phyloP scores from a whole-genome alignment of 495 filamentous ascomycete genomes.

The Hypoxylon subgilvum region DNA sequence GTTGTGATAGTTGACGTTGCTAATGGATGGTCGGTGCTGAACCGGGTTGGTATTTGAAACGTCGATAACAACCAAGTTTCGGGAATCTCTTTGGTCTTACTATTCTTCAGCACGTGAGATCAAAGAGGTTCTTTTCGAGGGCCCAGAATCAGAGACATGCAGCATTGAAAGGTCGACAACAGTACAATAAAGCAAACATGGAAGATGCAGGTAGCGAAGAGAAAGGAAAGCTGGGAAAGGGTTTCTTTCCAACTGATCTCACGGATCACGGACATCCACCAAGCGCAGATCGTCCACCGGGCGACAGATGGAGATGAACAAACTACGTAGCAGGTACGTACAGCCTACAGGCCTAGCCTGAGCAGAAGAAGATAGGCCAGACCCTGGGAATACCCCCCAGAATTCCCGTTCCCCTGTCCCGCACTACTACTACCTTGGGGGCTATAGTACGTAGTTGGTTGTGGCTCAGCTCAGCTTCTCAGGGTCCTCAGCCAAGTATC shows the following conservation, averaged over 20 bases:
- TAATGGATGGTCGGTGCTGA: slow-evolving; percentile 10
- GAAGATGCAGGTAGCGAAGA: neutral
- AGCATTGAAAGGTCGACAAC: neutral
- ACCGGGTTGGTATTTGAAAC: slow-evolving; percentile 23
- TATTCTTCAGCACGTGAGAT: neutral
- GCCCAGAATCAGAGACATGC: neutral
- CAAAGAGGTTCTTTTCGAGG: slow-evolving; percentile 8
- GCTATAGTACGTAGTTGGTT: no score
- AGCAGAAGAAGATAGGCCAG: no score
- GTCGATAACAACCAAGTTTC: slow-evolving; percentile 25
- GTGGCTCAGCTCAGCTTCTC: no score
- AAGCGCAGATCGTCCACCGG: slow-evolving; percentile 23
- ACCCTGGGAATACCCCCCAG: no score
- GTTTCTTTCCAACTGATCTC: slow-evolving; percentile 1
- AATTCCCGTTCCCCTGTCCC: no score
- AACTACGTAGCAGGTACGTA: neutral
- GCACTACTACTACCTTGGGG: no score
- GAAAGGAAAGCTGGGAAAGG: slow-evolving; percentile 11
- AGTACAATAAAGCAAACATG: neutral
- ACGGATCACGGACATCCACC: slow-evolving; percentile 4
- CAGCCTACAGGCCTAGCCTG: no score
- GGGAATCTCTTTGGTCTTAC: no score
- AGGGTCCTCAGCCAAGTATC: no score
- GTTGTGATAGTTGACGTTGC: slow-evolving; percentile 23
- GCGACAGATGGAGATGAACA: slow-evolving; percentile 15